A percentile compares a stretch with the other conserved stretches of the same genome.
Conservation (phyloP, 495 filamentous ascomycete genomes). For the Penicillium flavigenum region DNA sequence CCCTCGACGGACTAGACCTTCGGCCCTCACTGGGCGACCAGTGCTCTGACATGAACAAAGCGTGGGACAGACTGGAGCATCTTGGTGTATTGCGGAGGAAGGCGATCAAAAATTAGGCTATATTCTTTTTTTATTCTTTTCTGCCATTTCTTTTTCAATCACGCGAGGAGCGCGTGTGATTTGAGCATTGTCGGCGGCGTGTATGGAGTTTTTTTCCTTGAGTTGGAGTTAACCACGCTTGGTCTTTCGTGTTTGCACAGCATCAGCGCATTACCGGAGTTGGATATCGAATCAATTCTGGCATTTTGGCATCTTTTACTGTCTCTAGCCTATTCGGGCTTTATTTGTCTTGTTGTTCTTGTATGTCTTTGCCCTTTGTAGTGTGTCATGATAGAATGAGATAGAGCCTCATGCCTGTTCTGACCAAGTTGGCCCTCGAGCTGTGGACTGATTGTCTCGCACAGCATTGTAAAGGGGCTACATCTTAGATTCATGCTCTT, state of each 20-base stretch:
- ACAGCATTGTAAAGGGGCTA: too few relatives aligned
- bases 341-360: neutral
- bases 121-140: conserved; percentile 13
- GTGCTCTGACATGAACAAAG: conserved; percentile 38
- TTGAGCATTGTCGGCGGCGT: conserved; percentile 18
- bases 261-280: conserved; percentile 29
- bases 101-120: conserved; percentile 32
- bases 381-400: neutral
- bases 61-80: conserved; percentile 43
- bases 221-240: conserved; percentile 13
- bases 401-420: neutral
- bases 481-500: too few relatives aligned
- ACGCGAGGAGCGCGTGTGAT: conserved; percentile 10
- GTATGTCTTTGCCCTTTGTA: neutral
- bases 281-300: conserved; percentile 14
- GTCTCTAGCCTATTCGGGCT: neutral
- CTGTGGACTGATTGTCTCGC: too few relatives aligned
- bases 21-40: conserved; percentile 37
- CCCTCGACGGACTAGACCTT: conserved; percentile 45
- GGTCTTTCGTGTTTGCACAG: conserved; percentile 17
- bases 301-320: neutral
- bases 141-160: neutral
- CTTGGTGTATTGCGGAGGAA: conserved; percentile 46
- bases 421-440: too few relatives aligned
- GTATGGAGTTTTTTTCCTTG: conserved; percentile 17